Evolutionary conservation across 2,329 filamentous ascomycete genomes (phyloP), one percentile per base, ranked within the genome.

Genomic region (Neodidymelliopsis sp.): DNA sequence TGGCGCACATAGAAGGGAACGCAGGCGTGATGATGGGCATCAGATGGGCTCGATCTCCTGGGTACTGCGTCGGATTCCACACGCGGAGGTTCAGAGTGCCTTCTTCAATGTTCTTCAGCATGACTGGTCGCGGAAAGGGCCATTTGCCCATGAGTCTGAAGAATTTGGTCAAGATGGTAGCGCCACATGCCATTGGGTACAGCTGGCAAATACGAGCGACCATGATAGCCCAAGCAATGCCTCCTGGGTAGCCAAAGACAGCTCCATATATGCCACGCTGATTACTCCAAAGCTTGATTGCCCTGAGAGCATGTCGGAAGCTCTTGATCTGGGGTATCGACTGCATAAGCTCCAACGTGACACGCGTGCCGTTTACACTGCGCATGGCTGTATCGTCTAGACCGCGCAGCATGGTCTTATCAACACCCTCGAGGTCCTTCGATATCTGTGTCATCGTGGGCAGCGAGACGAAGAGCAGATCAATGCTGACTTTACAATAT

Each of bases 11-110:
- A 38, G 91, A 95, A 2, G 94, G 94, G 70, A 97, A 97, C 1
- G 94, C 92, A 1, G 94, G 94, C 1, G 94, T 99, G 66, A 99
- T 97, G 73, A 99, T 90, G 20, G 94, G 94, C 94, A 99, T 99
- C 41, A 97, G 79, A 73, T 97, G 93, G 59, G 85, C 89, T 31
- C 84, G 84, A 72, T 97, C 94, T 44, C 84, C 83, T 53, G 85
- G 85, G 71, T 96, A 95, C 22, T 91, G 78, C 79, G 87, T 88
- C 24, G 94, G 94, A 66, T 99, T 97, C 93, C 94, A 99, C 49
- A 96, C 88, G 63, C 90, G 86, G 43, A 94, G 88, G 44, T 89
- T 86, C 29, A 96, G 77, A 15, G 88, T 86, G 0, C 89, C 89
- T 57, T 88, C 88, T 69, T 96, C 92, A 56, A 96, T 91, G 24